Base-by-base conservation (phyloP, 139 green algal species). In the Asterochloris erici region DNA sequence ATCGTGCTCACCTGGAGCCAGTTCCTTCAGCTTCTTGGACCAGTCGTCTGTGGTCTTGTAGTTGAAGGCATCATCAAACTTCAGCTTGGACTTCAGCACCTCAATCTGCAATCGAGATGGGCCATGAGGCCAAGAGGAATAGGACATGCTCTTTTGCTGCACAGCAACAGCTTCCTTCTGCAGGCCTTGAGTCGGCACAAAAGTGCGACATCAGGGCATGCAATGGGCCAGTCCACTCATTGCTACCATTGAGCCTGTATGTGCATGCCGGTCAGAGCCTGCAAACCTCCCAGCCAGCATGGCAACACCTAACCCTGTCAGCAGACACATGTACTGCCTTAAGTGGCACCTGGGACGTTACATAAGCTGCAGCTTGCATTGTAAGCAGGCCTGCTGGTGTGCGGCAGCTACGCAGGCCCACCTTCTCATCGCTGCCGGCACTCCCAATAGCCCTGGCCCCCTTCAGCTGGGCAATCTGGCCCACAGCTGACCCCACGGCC, bases 381-480 rank as follows among this genome's bases (percentile, higher is more conserved):
- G 19, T 26, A 71, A 2, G n/a, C n/a, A n/a, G n/a, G n/a, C n/a
- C n/a, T n/a, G n/a, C 24, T 77, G 71, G 14, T 77, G 17, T 14
- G 13, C 73, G 12, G n/a, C 11, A 26, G 47, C 70, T 9, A 38
- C 14, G 24, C 24, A 47, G 21, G 28, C 16, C 47, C 61, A 80
- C 76, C 60, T 80, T 80, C 14, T 80, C 76, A 70, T 80, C 76
- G 14, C 23, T 80, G 24, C 76, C 76, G 68, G 76, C 76, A 54
- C 76, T 80, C 54, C 76, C 76, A 27, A 92, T 98, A 74, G 93
- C 97, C 71, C 73, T 98, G 16, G 84, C 91, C 0, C 96, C 96
- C n/a, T 92, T 95, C 28, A 99, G 98, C 86, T 99, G 99, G 89
- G 96, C 96, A 61, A 78, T 82, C 24, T 85, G 82, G 60, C 80